Percentiles rank a stretch among this genome's conserved stretches.
Conservation (phyloP, 176 grass and related monocot genomes). For the Musa schizocarpa region DNA sequence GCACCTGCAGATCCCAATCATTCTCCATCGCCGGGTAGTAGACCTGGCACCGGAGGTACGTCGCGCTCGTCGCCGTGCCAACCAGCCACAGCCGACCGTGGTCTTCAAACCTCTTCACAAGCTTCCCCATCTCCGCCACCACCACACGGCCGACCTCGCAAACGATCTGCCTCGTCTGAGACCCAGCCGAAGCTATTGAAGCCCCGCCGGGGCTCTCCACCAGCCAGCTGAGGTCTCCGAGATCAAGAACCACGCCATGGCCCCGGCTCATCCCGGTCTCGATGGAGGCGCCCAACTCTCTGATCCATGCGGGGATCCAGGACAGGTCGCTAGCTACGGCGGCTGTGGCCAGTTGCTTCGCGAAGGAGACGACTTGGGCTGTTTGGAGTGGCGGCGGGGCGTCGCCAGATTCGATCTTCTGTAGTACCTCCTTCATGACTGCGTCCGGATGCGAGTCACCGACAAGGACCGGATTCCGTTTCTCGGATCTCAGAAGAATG, state of each 20-base stretch:
- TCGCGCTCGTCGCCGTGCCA: constrained; percentile 73
- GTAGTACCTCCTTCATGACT: constrained; percentile 3
- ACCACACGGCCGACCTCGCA: constrained; percentile 35
- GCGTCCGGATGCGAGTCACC: constrained; percentile 7
- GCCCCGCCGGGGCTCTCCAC: constrained; percentile 34
- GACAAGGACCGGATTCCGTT: constrained; percentile 15
- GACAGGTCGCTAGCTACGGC: constrained; percentile 24
- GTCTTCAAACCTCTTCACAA: constrained; percentile 23
- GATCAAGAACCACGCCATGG: constrained; percentile 45
- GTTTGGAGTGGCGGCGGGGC: background rate
- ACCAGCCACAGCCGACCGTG: constrained; percentile 55
- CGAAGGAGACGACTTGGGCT: constrained; percentile 4
- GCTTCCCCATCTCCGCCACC: constrained; percentile 51
- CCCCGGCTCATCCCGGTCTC: background rate
- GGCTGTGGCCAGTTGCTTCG: background rate
- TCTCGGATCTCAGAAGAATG: constrained; percentile 11
- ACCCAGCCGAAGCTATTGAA: background rate
- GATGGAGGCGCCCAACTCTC: constrained; percentile 36
- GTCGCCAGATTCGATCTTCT: constrained; percentile 12
- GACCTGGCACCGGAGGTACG: constrained; percentile 74
- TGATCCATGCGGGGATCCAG: constrained; percentile 33
- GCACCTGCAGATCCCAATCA: constrained; percentile 80
- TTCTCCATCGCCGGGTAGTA: constrained; percentile 66
- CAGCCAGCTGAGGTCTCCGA: constrained; percentile 78
- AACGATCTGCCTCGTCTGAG: constrained; percentile 21